These are phyloP conservation scores for Phaeosphaeriaceae sp. DNA, from an alignment of 2,329 filamentous ascomycete species.

Conservation along the genomic window DNA sequence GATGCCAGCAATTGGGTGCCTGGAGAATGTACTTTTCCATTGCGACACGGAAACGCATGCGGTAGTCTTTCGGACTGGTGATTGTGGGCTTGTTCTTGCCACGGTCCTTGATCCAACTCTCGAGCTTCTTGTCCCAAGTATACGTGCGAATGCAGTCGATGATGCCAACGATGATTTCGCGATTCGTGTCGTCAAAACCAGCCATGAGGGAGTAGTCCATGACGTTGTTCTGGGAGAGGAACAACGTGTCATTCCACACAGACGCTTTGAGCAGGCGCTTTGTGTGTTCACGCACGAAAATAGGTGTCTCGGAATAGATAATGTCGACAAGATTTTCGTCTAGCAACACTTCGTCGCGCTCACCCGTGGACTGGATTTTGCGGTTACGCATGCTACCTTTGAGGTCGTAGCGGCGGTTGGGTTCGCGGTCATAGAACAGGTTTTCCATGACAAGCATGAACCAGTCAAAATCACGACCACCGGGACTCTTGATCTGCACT, in stretches of 20 bases:
- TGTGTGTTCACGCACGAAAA: conserved; percentile 94
- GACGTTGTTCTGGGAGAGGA: conserved; percentile 91
- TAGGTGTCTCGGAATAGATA: conserved; percentile 88
- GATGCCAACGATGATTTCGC: conserved; percentile 95
- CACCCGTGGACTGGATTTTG: conserved; percentile 93
- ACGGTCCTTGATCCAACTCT: conserved; percentile 98
- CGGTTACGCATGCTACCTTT: conserved; percentile 99
- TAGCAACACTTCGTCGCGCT: conserved; percentile 93
- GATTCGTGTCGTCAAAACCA: conserved; percentile 86
- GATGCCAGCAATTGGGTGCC: conserved; percentile 78
- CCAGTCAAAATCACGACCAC: conserved; percentile 91
- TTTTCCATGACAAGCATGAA: conserved; percentile 97
- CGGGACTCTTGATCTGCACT: conserved; percentile 95
- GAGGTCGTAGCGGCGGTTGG: conserved; percentile 82
- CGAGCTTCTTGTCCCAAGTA: conserved; percentile 99
- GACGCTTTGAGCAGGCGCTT: conserved; percentile 91
- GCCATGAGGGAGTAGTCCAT: conserved; percentile 99
- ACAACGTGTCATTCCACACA: conserved; percentile 97
- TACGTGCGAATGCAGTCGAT: conserved; percentile 98
- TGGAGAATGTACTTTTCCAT: conserved; percentile 90
- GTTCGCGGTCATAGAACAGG: conserved; percentile 91
- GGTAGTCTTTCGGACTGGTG: conserved; percentile 96
- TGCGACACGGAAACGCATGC: conserved; percentile 91
- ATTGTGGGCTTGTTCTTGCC: conserved; percentile 90
- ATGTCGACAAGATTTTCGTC: conserved; percentile 99